Evolutionary conservation across 371 early-diverging fungal species (phyloP).

Genomic region (Rhizomucor pusillus): DNA sequence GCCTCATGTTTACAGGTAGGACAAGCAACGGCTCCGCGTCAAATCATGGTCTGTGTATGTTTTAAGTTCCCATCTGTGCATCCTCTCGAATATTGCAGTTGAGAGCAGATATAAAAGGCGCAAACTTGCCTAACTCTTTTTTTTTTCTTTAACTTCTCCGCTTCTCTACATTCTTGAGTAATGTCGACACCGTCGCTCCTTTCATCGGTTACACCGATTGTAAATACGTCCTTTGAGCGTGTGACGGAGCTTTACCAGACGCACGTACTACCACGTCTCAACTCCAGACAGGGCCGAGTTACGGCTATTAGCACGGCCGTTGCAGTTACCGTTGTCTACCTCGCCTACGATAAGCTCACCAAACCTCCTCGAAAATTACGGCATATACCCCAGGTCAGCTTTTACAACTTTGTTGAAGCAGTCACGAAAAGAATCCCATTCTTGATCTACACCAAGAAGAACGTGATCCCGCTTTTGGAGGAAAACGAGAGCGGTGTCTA

Average conservation of each 20-base stretch:
- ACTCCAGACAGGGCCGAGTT: not conserved
- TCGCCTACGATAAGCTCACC: not conserved
- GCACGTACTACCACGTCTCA: not conserved
- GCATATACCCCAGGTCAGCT: conserved; percentile 3
- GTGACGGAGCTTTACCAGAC: not conserved
- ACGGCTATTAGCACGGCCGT: conserved; percentile 3
- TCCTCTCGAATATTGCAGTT: no score
- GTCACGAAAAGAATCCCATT: not conserved
- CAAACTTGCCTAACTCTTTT: no score
- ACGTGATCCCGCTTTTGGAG: not conserved
- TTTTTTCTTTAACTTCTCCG: not conserved
- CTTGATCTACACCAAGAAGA: not conserved
- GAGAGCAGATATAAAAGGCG: no score
- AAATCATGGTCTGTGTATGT: no score
- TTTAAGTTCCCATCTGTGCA: no score
- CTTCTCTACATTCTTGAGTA: not conserved
- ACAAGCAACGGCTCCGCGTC: no score
- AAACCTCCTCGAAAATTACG: conserved; percentile 3
- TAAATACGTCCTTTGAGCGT: not conserved
- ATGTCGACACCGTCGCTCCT: not conserved
- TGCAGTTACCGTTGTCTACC: conserved; percentile 1
- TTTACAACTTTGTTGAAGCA: not conserved
- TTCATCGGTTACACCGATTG: not conserved
- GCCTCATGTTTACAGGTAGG: no score
- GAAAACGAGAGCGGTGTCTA: not conserved